Conservation (phyloP, 2,329 filamentous ascomycete species). For the Botrytis sinoallii region DNA sequence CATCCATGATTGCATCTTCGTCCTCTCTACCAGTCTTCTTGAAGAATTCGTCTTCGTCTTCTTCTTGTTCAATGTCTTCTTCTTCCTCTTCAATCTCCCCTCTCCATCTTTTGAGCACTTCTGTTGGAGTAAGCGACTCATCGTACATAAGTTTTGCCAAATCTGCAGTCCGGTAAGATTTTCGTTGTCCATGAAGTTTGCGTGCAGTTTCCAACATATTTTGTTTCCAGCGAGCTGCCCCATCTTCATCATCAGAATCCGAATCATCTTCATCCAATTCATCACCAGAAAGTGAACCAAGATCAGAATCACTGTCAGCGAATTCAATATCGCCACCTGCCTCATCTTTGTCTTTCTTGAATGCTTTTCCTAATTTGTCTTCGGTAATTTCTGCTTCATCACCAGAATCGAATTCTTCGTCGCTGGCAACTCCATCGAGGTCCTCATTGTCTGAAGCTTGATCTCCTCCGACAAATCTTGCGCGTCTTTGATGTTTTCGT, state of each 20-base stretch:
- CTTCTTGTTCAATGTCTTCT: constrained; percentile 55
- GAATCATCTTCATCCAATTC: constrained; percentile 52
- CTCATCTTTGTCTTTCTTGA: constrained; percentile 45
- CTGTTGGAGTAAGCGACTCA: constrained; percentile 66
- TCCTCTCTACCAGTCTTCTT: constrained; percentile 60
- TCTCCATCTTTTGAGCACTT: constrained; percentile 77
- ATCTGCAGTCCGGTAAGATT: constrained; percentile 74
- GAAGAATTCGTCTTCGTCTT: constrained; percentile 61
- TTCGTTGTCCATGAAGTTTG: constrained; percentile 65
- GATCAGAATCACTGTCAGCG: constrained; percentile 94
- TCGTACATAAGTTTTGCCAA: constrained; percentile 89
- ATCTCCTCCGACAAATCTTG: constrained; percentile 58
- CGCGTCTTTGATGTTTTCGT: constrained; percentile 56
- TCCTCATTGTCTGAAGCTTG: constrained; percentile 57
- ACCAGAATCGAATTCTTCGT: constrained; percentile 43
- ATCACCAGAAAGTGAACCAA: constrained; percentile 74
- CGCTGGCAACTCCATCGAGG: constrained; percentile 46
- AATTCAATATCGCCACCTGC: constrained; percentile 76
- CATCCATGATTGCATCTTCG: constrained; percentile 69
- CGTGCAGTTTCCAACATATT: constrained; percentile 76
- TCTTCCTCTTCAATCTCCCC: constrained; percentile 61
- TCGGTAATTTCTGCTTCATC: constrained; percentile 58
- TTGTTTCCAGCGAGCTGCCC: constrained; percentile 79
- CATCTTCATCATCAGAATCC: constrained; percentile 46
- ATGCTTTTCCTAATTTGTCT: constrained; percentile 58